These are phyloP conservation scores for Saitozyma podzolica DNA, from an alignment of 768 basidiomycete species.

Conservation along the genomic window DNA sequence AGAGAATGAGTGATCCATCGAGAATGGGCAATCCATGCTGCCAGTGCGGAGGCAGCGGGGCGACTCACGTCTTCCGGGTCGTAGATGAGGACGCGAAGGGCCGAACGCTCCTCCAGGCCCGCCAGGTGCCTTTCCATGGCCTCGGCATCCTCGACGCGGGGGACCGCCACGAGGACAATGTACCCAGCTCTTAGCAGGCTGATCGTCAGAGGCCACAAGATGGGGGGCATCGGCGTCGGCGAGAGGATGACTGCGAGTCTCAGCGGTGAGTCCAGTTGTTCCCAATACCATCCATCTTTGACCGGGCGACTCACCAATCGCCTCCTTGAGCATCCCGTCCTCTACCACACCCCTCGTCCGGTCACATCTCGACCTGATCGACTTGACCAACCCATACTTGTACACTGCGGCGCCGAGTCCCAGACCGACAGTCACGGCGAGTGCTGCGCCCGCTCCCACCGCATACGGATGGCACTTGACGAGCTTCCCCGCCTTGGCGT, in stretches of 20 bases:
- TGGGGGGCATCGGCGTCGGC: conserved; percentile 41
- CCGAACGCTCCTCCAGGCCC: conserved; percentile 32
- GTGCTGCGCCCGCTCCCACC: conserved; percentile 22
- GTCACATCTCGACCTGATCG: conserved; percentile 5
- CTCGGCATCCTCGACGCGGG: conserved; percentile 47
- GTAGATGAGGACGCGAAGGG: conserved; percentile 43
- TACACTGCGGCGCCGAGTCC: conserved; percentile 24
- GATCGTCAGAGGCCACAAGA: conserved; percentile 38
- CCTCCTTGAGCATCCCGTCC: conserved; percentile 44
- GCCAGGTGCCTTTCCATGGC: conserved; percentile 37
- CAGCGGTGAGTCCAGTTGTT: conserved; percentile 6
- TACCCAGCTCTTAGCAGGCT: conserved; percentile 44
- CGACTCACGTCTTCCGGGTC: conserved; percentile 49
- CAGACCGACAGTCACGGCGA: conserved; percentile 33
- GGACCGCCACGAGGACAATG: conserved; percentile 48
- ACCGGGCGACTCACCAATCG: conserved; percentile 32
- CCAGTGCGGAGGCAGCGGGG: not conserved
- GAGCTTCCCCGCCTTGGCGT: conserved; percentile 21
- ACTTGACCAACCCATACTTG: conserved; percentile 8
- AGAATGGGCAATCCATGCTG: not conserved
- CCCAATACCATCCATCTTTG: not conserved
- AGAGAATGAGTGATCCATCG: not conserved
- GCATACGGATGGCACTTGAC: conserved; percentile 36
- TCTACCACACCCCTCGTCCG: conserved; percentile 22
- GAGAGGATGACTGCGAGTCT: conserved; percentile 37